Evolutionary conservation across 495 filamentous ascomycete genomes (phyloP), one percentile per base, ranked within the genome.

Genomic region (Cercophora sp.): DNA sequence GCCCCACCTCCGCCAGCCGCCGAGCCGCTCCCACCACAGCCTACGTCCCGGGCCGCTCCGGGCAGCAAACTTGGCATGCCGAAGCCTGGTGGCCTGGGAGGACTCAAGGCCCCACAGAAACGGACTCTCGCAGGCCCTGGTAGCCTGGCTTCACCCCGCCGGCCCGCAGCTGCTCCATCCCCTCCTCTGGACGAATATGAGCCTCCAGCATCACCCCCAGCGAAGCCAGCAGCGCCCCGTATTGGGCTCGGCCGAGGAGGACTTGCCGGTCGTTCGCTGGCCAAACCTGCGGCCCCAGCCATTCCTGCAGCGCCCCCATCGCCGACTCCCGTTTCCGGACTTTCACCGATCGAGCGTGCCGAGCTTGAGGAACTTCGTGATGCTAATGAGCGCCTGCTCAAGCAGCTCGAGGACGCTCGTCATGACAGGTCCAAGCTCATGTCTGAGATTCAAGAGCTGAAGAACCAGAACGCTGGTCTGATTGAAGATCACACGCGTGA

Each of bases 401-500:
- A 82, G 52, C 78, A 82, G 44, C 76, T 81, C 32, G 87, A 93
- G 37, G 91, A 96, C 15, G 71, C 89, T 44, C 83, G 86, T 15
- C 74, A 83, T 22, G 88, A 94, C 35, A 83, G 87, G 36, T 77
- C 83, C 15, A 87, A 81, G 54, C 74, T 92, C 8, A 79, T 77
- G 35, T 90, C 86, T 0, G 86, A 92, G 55, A 81, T 96, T 40
- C 84, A 87, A 46, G 91, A 96, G 64, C 76, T 96, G 1, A 89
- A 92, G 66, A 91, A 95, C 57, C 87, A 96, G 62, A 97, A 99
- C 59, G 93, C 94, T 13, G 86, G 96, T 57, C 77, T 97, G 13
- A 97, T 97, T 45, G 94, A 99, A 71, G 93, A 97, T 59, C 92
- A 96, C 62, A 99, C 94, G 2, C 76, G 92, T 44, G 93, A 97